These are phyloP conservation scores for Coemansia sp. DNA, from an alignment of 192 early-diverging fungal genomes.

Conservation along the genomic window DNA sequence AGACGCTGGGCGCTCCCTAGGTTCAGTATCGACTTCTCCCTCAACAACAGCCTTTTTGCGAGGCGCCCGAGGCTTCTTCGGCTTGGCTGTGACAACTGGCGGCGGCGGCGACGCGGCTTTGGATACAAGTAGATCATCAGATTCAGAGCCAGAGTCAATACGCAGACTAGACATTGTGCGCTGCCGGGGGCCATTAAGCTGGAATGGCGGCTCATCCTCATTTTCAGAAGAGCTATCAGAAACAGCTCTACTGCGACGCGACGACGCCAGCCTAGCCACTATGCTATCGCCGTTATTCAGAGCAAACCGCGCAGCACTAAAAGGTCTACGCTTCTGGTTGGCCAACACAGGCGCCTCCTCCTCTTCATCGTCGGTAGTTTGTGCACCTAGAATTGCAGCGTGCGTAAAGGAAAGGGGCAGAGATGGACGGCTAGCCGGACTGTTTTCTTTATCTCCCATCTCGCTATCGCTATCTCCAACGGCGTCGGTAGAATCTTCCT, in stretches of 20 bases:
- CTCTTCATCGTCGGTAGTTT: neutral
- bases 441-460: conserved; percentile 10
- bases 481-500: conserved; percentile 8
- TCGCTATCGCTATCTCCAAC: conserved; percentile 19
- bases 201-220: neutral
- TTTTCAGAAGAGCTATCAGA: conserved; percentile 16
- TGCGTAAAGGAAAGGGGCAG: conserved; percentile 1
- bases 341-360: neutral
- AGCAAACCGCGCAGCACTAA: conserved; percentile 15
- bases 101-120: neutral
- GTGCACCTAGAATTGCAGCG: neutral
- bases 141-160: conserved; percentile 25
- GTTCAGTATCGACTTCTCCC: neutral
- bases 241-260: conserved; percentile 13
- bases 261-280: conserved; percentile 21
- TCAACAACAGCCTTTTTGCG: neutral
- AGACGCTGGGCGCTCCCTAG: conserved; percentile 28
- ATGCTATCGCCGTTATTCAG: conserved; percentile 26
- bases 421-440: neutral
- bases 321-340: neutral
- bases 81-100: neutral
- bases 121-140: conserved; percentile 7
- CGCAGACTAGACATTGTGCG: conserved; percentile 16
- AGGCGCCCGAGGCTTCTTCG: neutral
- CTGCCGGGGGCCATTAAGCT: neutral